Evolutionary conservation across 176 grass and related monocot species (phyloP), one percentile per base, ranked within the genome.

Genomic region (Phoenix roebelenii): DNA sequence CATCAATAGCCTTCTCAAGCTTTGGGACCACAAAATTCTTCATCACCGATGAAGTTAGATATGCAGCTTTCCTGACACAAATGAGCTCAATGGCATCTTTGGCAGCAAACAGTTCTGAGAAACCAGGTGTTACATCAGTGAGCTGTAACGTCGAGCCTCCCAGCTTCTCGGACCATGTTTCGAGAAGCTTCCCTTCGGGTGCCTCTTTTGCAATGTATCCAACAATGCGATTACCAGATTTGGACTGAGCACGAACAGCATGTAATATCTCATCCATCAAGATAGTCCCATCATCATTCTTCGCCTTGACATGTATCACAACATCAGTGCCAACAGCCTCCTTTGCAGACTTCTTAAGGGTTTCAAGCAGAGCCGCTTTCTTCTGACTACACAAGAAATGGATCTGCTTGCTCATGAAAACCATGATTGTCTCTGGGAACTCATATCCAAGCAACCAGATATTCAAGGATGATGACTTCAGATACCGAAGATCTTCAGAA

Each of bases 21-120:
- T 85, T 97, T 19, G 92, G 92, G 29, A 97, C 92, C 65, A 97
- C 87, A 87, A 88, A 97, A 72, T 76, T 80, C 77, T 77, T 91
- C 76, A 97, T 82, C 16, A 86, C 84, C 39, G 81, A 83, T 29
- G 81, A 87, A 64, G 83, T 87, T 55, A 96, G 63, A 69, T 90
- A 90, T 50, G 86, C 80, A 58, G 86, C 86, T 72, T 96, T 87
- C 51, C 79, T 96, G 39, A 82, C 81, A 74, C 61, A 80, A 14
- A 53, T 75, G 23, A 89, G 59, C 57, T 89, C 82, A 0, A 58
- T 49, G 23, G 2, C 35, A 83, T 85, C 79, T 35, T 95, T 89
- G 19, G 89, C 76, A 64, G 81, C 23, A 80, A 95, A 54, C 19
- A 90, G 58, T 55, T 90, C 86, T 72, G 86, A 84, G 68, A 90